phyloP scores from a whole-genome alignment of 805 yeast genomes.

The Ascoidea asiatica region DNA sequence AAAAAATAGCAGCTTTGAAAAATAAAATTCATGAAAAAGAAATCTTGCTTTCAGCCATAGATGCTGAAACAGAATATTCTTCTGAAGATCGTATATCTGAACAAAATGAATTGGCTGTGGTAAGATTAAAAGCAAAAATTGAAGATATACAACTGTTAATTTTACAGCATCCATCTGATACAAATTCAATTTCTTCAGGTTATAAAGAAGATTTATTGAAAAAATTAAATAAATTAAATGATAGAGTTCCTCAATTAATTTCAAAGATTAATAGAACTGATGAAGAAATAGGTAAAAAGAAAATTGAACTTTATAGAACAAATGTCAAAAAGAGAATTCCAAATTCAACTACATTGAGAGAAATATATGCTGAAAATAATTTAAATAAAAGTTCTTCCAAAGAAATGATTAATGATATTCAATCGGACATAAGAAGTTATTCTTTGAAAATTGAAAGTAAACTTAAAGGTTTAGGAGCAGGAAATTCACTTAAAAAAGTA shows the following conservation, averaged over 20 bases:
- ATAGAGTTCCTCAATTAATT: conserved; percentile 60
- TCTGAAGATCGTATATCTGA: conserved; percentile 17
- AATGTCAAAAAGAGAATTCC: conserved; percentile 52
- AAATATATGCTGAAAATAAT: conserved; percentile 38
- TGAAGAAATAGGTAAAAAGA: conserved; percentile 51
- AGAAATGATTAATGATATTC: conserved; percentile 55
- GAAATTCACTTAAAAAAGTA: conserved; percentile 22
- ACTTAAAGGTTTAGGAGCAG: conserved; percentile 17
- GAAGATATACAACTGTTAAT: conserved; percentile 25
- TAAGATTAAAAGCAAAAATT: conserved; percentile 49
- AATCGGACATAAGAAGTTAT: conserved; percentile 52
- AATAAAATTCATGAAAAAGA: conserved; percentile 61
- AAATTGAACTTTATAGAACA: conserved; percentile 47
- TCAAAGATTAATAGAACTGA: conserved; percentile 50
- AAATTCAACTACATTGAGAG: conserved; percentile 28
- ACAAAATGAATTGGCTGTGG: conserved; percentile 43
- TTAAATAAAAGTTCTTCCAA: conserved; percentile 25
- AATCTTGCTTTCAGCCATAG: conserved; percentile 56
- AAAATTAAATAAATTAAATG: conserved; percentile 51
- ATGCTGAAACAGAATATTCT: conserved; percentile 39
- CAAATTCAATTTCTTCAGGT: conserved; percentile 20
- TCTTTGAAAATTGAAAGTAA: conserved; percentile 24
- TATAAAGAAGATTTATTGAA: conserved; percentile 38
- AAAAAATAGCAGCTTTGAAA: conserved; percentile 39
- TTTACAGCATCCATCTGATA: conserved; percentile 10